Evolutionary conservation across 331 rosid genomes (phyloP).

Genomic region (Acacia concinna): DNA sequence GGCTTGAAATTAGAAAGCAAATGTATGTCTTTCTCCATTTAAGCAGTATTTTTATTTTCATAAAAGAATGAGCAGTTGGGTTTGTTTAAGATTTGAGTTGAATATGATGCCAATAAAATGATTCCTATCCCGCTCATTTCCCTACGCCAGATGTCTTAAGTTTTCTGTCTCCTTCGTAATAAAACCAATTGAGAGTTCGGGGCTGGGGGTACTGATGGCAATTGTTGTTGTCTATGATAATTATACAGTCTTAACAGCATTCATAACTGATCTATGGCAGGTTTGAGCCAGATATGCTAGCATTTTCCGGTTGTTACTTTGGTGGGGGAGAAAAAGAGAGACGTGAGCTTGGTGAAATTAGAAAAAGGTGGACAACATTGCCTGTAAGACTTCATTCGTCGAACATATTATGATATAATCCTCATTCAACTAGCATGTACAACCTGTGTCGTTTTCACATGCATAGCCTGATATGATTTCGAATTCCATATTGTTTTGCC

Average conservation of each 20-base stretch:
- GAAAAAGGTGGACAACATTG: constrained; percentile 96
- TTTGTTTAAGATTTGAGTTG: not conserved
- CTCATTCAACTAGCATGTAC: constrained; percentile 4
- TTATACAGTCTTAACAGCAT: constrained; percentile 18
- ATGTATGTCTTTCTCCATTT: constrained; percentile 11
- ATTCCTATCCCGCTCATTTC: not conserved
- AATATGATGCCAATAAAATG: not conserved
- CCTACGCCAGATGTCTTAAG: not conserved
- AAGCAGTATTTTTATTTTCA: not conserved
- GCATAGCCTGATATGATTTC: constrained; percentile 20
- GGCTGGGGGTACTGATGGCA: not conserved
- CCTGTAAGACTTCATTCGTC: constrained; percentile 70
- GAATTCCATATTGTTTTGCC: not conserved
- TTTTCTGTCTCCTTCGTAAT: not conserved
- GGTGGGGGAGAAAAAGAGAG: constrained; percentile 99
- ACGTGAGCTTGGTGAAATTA: constrained; percentile 80
- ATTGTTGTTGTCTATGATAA: not conserved
- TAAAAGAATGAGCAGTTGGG: constrained; percentile 2
- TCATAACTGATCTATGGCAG: constrained; percentile 48
- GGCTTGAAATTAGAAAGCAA: constrained; percentile 11
- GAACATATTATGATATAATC: constrained; percentile 25
- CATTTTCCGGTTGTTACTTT: constrained; percentile 97
- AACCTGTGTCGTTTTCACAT: constrained; percentile 9
- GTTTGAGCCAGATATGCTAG: constrained; percentile 99
- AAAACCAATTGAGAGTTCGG: constrained; percentile 1